Percentiles rank a stretch among this genome's conserved stretches.
Evolutionary conservation across 441 rosid species (phyloP).

Genomic region (Euphorbia celastroides): DNA sequence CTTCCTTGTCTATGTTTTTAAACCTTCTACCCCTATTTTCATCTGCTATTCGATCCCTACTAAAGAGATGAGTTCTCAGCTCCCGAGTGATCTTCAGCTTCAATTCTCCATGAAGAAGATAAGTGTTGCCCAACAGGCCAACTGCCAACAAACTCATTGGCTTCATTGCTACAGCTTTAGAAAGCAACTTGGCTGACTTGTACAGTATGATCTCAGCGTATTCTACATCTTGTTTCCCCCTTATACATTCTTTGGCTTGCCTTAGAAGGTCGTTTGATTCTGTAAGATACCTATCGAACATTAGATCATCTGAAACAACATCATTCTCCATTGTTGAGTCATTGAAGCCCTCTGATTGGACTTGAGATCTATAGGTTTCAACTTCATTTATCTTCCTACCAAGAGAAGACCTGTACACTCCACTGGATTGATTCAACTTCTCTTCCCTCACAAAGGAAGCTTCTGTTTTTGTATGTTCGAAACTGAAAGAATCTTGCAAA

Average conservation of each 20-base stretch:
- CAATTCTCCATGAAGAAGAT: slow-evolving; percentile 69
- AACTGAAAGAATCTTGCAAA: slow-evolving; percentile 33
- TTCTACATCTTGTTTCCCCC: slow-evolving; percentile 34
- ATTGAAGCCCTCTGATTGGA: slow-evolving; percentile 21
- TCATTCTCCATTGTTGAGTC: slow-evolving; percentile 22
- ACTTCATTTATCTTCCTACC: slow-evolving; percentile 26
- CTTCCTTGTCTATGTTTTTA: slow-evolving; percentile 23
- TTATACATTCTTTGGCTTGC: slow-evolving; percentile 44
- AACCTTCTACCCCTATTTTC: slow-evolving; percentile 26
- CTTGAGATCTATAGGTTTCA: slow-evolving; percentile 25
- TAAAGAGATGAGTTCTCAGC: slow-evolving; percentile 45
- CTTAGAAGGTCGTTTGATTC: slow-evolving; percentile 51
- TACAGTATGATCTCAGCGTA: slow-evolving; percentile 37
- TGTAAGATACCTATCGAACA: slow-evolving; percentile 45
- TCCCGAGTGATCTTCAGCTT: slow-evolving; percentile 55
- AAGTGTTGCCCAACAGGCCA: slow-evolving; percentile 67
- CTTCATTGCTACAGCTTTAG: slow-evolving; percentile 47
- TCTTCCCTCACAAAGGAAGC: slow-evolving; percentile 37
- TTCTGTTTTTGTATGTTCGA: slow-evolving; percentile 31
- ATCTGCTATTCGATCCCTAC: slow-evolving; percentile 26
- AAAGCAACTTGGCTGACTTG: slow-evolving; percentile 33
- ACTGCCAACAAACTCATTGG: slow-evolving; percentile 67
- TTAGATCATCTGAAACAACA: slow-evolving; percentile 35
- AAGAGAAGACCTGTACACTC: slow-evolving; percentile 28
- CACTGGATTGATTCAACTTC: slow-evolving; percentile 27